Base-by-base conservation (phyloP, 75 land plant species). In the Sequoia sempervirens region DNA sequence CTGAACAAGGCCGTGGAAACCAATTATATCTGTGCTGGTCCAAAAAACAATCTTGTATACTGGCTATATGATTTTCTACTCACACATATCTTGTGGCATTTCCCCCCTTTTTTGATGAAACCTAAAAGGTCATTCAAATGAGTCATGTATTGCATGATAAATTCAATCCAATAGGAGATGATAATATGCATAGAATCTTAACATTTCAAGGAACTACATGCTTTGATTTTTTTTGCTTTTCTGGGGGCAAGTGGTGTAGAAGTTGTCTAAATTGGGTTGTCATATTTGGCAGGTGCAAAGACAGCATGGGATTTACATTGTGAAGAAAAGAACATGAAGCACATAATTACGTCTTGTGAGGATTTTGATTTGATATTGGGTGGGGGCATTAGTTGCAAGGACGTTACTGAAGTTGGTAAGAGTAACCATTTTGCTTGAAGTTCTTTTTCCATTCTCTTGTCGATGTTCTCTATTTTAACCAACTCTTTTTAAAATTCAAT, bases 391-490 rank as follows among this genome's bases (percentile, higher is more conserved):
- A 82, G 82, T 56, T 81, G 89, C 86, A 94, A 89, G 86, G 95
- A 97, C 90, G 90, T 97, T 47, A 96, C 96, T 85, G 98, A 97
- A 87, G 87, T 97, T 81, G 98, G 99, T 97, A 85, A 84, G 86
- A 64, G 14, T 37, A n/a, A 15, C 23, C 23, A n/a, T 38, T 54
- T 54, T 80, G 30, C 13, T 11, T 23, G 18, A 41, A 7, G 41
- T 8, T 41, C 26, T 41, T n/a, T 45, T 78, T 45, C 47, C n/a
- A 78, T 10, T 45, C 26, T 45, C n/a, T 75, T 75, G 45, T 75
- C 23, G 10, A 75, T 40, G 41, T 37, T 78, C 45, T 23, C 0
- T 45, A 26, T 78, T 41, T 78, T 7, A 78, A 10, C 12, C 26
- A n/a, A 20, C 9, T 78, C 13, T 78, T 43, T 26, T 78, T 26